phyloP scores from a whole-genome alignment of 208 protist genomes.

The Trypanosoma grayi region DNA sequence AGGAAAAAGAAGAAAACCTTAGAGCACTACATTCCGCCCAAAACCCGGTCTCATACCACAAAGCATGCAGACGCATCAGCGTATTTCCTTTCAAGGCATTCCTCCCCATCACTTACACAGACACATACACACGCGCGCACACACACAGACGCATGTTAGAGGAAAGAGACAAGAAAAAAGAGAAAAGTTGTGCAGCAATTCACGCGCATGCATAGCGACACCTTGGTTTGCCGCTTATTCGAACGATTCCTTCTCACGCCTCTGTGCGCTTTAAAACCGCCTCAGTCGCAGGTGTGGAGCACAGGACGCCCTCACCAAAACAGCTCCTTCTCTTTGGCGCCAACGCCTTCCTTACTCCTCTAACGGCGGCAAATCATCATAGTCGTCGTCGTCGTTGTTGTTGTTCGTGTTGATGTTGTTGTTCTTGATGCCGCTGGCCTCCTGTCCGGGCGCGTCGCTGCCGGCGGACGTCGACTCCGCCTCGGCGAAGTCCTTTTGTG shows the following conservation, averaged over 20 bases:
- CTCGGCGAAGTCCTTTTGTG: slow-evolving; percentile 23
- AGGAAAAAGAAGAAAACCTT: neutral
- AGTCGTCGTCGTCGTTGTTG: slow-evolving; percentile 15
- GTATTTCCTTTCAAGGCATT: too few relatives aligned
- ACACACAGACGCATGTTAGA: too few relatives aligned
- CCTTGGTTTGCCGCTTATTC: neutral
- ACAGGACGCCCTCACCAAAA: too few relatives aligned
- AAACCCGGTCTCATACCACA: too few relatives aligned
- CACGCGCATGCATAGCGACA: slow-evolving; percentile 1
- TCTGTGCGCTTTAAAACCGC: too few relatives aligned
- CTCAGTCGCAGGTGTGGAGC: too few relatives aligned
- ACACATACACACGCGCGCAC: too few relatives aligned
- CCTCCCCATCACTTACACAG: too few relatives aligned
- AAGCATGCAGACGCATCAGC: too few relatives aligned
- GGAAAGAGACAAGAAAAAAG: neutral
- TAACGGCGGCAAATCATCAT: slow-evolving; percentile 33
- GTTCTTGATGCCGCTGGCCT: neutral
- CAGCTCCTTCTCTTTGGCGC: too few relatives aligned
- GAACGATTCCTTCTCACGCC: too few relatives aligned
- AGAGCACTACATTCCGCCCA: too few relatives aligned
- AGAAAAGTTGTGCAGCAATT: neutral
- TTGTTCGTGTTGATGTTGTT: neutral
- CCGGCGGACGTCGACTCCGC: slow-evolving; percentile 28
- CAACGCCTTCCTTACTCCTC: slow-evolving; percentile 27
- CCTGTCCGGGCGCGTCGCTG: neutral